Evolutionary conservation across 208 protist species (phyloP).

Genomic region (Polymyxa betae): DNA sequence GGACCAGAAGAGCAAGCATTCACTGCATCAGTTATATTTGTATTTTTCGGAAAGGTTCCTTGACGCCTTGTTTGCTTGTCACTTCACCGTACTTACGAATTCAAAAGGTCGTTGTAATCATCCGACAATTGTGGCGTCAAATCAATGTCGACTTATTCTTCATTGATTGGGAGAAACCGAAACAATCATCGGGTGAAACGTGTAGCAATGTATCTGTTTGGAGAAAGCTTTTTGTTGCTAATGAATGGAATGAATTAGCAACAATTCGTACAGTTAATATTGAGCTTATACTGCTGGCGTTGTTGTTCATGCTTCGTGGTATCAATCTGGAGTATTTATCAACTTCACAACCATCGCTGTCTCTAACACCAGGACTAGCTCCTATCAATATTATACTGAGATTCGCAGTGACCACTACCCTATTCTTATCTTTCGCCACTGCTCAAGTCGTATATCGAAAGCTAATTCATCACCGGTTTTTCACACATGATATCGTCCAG

Average conservation of each 20-base stretch:
- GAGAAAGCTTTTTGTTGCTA: not conserved
- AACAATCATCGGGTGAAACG: not conserved
- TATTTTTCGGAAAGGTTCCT: not conserved
- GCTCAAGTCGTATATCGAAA: not conserved
- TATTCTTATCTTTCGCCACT: not conserved
- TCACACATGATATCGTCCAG: not conserved
- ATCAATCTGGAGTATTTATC: not conserved
- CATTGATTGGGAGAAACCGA: not conserved
- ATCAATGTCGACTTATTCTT: constrained; percentile 5
- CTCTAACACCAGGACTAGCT: not conserved
- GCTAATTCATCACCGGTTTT: constrained; percentile 4
- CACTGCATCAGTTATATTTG: not conserved
- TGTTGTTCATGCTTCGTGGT: not conserved
- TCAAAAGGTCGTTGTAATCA: not conserved
- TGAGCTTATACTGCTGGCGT: not conserved
- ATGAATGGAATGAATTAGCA: not conserved
- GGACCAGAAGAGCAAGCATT: not conserved
- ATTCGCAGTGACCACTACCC: not conserved
- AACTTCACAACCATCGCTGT: not conserved
- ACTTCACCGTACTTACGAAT: no score
- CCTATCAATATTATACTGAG: not conserved
- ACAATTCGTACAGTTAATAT: not conserved
- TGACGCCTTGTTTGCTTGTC: no score
- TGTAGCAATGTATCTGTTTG: not conserved
- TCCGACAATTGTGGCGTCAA: not conserved